phyloP scores from a whole-genome alignment of 805 yeast species.

The Candida cerambycidarum region DNA sequence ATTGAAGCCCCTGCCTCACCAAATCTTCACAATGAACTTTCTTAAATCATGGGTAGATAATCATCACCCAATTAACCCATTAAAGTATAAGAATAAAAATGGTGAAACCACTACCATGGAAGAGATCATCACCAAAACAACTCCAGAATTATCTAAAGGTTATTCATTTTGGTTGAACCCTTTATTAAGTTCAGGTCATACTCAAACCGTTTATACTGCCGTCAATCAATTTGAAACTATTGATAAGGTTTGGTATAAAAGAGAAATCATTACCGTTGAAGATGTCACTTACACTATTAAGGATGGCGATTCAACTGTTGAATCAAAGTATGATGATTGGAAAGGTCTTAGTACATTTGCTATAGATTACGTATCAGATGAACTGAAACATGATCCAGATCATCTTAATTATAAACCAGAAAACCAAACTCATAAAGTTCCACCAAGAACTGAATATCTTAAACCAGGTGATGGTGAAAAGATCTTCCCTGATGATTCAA shows the following conservation, averaged over 20 bases:
- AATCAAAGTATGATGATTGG: slow-evolving; percentile 40
- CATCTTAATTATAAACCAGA: slow-evolving; percentile 36
- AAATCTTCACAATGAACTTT: slow-evolving; percentile 9
- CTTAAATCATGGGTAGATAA: slow-evolving; percentile 27
- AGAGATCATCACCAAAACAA: slow-evolving; percentile 35
- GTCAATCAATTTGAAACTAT: slow-evolving; percentile 40
- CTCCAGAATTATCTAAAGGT: slow-evolving; percentile 42
- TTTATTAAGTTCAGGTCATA: slow-evolving; percentile 45
- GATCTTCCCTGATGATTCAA: slow-evolving; percentile 34
- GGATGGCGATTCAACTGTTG: slow-evolving; percentile 6
- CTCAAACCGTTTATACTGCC: slow-evolving; percentile 51
- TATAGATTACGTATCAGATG: slow-evolving; percentile 43
- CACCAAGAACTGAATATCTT: slow-evolving; percentile 67
- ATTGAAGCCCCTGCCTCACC: too few species aligned
- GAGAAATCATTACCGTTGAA: slow-evolving; percentile 39
- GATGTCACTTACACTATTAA: slow-evolving; percentile 20
- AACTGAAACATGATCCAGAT: slow-evolving; percentile 16
- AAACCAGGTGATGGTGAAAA: slow-evolving; percentile 48
- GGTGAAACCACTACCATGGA: slow-evolving; percentile 12
- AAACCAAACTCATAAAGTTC: slow-evolving; percentile 55
- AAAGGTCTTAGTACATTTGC: slow-evolving; percentile 47
- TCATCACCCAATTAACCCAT: slow-evolving; percentile 23
- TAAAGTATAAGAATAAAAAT: slow-evolving; percentile 17
- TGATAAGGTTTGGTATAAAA: slow-evolving; percentile 46
- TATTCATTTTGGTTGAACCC: slow-evolving; percentile 47